Evolutionary conservation across 768 basidiomycete species (phyloP).

Genomic region (Cystobasidium ongulense): DNA sequence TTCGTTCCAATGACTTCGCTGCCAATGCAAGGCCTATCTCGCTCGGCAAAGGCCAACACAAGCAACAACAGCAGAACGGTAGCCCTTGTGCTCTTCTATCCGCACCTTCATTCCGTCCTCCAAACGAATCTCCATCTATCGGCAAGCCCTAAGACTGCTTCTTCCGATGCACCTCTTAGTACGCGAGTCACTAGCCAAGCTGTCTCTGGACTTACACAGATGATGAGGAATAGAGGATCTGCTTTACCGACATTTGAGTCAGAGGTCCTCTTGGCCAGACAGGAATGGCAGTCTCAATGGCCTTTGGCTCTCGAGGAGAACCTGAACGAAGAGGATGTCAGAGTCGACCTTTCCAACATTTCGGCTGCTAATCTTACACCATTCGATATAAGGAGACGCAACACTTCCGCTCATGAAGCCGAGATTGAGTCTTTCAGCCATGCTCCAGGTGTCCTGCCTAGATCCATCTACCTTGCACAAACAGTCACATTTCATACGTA

Average conservation of each 20-base stretch:
- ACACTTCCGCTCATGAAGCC: constrained; percentile 49
- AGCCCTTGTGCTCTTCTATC: constrained; percentile 15
- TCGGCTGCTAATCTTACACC: background rate
- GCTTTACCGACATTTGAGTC: background rate
- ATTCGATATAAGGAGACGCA: background rate
- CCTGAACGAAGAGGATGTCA: background rate
- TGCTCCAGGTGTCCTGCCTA: constrained; percentile 57
- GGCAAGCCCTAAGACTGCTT: constrained; percentile 22
- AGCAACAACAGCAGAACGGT: background rate
- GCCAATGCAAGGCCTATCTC: background rate
- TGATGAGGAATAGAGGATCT: constrained; percentile 15
- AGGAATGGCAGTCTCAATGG: constrained; percentile 16
- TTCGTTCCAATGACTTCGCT: background rate
- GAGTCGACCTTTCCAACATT: background rate
- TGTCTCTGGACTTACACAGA: constrained; percentile 15
- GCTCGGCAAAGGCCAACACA: background rate
- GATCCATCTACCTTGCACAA: constrained; percentile 71
- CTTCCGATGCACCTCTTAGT: constrained; percentile 5
- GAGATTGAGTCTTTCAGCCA: constrained; percentile 69
- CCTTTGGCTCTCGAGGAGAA: background rate
- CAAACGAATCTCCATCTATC: background rate
- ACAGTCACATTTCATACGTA: constrained; percentile 72
- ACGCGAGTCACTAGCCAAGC: constrained; percentile 13
- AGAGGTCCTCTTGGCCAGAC: constrained; percentile 1
- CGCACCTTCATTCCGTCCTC: constrained; percentile 3